Conservation (phyloP, 2,329 filamentous ascomycete species). For the Claviceps sp. region DNA sequence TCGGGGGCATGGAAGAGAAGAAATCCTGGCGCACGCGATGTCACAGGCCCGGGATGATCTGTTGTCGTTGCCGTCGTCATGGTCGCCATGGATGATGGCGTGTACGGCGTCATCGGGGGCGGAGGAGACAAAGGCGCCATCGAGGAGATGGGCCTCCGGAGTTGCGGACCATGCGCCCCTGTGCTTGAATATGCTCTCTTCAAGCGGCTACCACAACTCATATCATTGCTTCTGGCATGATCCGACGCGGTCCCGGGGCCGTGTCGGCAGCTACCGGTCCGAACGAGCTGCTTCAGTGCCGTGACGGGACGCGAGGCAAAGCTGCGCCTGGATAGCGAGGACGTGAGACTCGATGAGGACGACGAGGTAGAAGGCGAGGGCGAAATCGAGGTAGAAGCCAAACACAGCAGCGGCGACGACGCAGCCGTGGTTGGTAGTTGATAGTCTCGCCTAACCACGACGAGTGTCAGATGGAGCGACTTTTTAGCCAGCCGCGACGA, state of each 20-base stretch:
- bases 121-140: slow-evolving; percentile 23
- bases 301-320: slow-evolving; percentile 16
- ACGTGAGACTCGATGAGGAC: slow-evolving; percentile 11
- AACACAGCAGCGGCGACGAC: slow-evolving; percentile 5
- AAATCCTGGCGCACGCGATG: slow-evolving; percentile 33
- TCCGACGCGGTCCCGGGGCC: slow-evolving; percentile 1
- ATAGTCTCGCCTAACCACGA: slow-evolving; percentile 43
- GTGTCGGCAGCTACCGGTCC: slow-evolving; percentile 11
- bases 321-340: slow-evolving; percentile 6
- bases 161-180: slow-evolving; percentile 15
- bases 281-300: slow-evolving; percentile 20
- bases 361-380: slow-evolving; percentile 16
- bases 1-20: slow-evolving; percentile 35
- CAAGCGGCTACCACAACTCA: not conserved
- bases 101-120: slow-evolving; percentile 35
- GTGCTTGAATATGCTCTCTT: slow-evolving; percentile 6
- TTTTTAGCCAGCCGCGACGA: slow-evolving; percentile 43
- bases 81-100: slow-evolving; percentile 22
- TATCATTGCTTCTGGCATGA: slow-evolving; percentile 5
- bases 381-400: slow-evolving; percentile 1
- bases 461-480: slow-evolving; percentile 41
- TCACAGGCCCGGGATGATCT: slow-evolving; percentile 17
- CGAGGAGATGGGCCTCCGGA: slow-evolving; percentile 17
- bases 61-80: slow-evolving; percentile 8
- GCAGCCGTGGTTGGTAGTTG: slow-evolving; percentile 31